Conservation (phyloP, 2,329 filamentous ascomycete species). For the Fusarium albidum region DNA sequence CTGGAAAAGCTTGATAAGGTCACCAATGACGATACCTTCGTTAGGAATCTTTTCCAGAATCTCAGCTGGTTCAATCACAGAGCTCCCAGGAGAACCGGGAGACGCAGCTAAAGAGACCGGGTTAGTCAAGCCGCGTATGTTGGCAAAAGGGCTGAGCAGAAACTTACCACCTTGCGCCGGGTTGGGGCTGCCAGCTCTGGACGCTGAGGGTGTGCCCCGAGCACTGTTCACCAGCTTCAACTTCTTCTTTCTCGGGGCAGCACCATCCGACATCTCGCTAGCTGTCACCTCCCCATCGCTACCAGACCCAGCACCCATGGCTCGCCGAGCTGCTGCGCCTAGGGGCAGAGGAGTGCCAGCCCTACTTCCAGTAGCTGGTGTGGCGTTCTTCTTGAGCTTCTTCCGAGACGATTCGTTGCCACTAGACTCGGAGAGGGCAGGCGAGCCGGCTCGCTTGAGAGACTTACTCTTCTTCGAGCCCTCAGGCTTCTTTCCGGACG, state of each 20-base stretch:
- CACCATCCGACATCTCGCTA: conserved; percentile 70
- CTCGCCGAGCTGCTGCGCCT: conserved; percentile 48
- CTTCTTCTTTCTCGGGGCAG: conserved; percentile 60
- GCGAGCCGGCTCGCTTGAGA: conserved; percentile 86
- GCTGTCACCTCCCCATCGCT: conserved; percentile 79
- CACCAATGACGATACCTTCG: conserved; percentile 62
- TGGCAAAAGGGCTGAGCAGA: background rate
- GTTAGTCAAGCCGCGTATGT: conserved; percentile 17
- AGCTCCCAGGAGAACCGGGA: conserved; percentile 46
- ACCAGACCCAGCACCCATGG: conserved; percentile 63
- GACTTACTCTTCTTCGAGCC: conserved; percentile 63
- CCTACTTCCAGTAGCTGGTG: conserved; percentile 59
- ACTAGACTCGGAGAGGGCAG: conserved; percentile 87
- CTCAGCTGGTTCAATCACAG: conserved; percentile 58
- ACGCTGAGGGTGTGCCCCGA: conserved; percentile 64
- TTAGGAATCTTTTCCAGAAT: conserved; percentile 63
- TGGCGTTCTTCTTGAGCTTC: conserved; percentile 72
- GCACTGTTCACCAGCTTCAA: conserved; percentile 60
- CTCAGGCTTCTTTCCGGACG: conserved; percentile 56
- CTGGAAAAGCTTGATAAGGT: conserved; percentile 63
- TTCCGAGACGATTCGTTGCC: conserved; percentile 89
- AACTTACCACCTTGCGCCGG: conserved; percentile 51
- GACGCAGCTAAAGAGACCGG: conserved; percentile 37
- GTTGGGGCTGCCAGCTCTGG: conserved; percentile 68
- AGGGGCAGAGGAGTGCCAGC: conserved; percentile 62